Conservation (phyloP, 2,329 filamentous ascomycete species). For the Fusarium longipes region DNA sequence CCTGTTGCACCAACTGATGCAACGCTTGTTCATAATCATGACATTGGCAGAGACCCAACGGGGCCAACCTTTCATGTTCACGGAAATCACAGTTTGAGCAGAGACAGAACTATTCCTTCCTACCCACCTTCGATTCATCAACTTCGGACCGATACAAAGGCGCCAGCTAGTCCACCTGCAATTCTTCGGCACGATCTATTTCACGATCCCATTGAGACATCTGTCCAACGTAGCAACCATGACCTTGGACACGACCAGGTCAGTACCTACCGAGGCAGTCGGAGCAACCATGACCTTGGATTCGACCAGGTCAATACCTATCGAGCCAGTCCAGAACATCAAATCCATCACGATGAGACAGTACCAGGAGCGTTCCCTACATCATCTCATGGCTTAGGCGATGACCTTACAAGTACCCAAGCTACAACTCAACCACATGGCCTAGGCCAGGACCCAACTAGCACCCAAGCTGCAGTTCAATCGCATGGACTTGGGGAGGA, state of each 20-base stretch:
- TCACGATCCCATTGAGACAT: conserved; percentile 14
- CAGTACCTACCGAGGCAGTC: conserved; percentile 8
- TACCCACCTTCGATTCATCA: conserved; percentile 31
- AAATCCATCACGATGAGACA: conserved; percentile 27
- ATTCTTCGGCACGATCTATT: conserved; percentile 28
- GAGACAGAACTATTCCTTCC: conserved; percentile 12
- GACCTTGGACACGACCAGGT: conserved; percentile 21
- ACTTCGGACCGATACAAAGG: conserved; percentile 27
- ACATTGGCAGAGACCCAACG: conserved; percentile 22
- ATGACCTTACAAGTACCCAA: conserved; percentile 19
- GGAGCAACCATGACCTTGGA: conserved; percentile 24
- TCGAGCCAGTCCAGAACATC: conserved; percentile 23
- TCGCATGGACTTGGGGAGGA: conserved; percentile 36
- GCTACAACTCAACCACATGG: conserved; percentile 17
- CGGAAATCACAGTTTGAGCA: conserved; percentile 3
- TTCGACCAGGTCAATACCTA: conserved; percentile 17
- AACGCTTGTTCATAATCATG: conserved; percentile 16
- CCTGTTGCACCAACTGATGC: conserved; percentile 21
- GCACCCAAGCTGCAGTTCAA: background rate
- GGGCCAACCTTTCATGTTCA: background rate
- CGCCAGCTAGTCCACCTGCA: conserved; percentile 20
- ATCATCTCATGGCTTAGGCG: conserved; percentile 25
- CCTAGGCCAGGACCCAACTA: conserved; percentile 36
- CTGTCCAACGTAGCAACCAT: conserved; percentile 8
- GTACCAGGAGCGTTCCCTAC: conserved; percentile 6